phyloP scores from a whole-genome alignment of 2,329 filamentous ascomycete species.

The Chaetomium olivaceum region DNA sequence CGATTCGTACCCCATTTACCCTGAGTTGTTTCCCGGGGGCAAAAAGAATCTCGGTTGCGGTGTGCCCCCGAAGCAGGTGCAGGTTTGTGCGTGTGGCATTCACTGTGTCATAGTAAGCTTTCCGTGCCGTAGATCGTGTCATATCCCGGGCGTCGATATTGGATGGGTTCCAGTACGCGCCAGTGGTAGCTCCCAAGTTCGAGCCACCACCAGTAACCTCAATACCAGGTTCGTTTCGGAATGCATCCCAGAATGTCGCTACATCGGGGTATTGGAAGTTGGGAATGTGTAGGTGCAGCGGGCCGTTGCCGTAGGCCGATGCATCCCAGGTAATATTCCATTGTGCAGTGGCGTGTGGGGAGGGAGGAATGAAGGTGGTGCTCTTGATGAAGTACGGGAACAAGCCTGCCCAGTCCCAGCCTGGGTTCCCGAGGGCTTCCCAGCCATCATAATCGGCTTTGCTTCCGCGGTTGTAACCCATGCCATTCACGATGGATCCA shows the following conservation, averaged over 20 bases:
- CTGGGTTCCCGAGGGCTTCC: conserved; percentile 55
- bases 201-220: no score
- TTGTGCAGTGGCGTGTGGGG: not conserved
- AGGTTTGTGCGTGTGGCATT: conserved; percentile 53
- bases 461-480: conserved; percentile 50
- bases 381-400: conserved; percentile 31
- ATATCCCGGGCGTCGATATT: conserved; percentile 16
- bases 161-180: conserved; percentile 14
- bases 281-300: not conserved
- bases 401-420: conserved; percentile 52
- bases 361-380: not conserved
- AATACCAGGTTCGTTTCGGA: no score
- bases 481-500: conserved; percentile 58
- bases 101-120: conserved; percentile 36
- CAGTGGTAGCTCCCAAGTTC: conserved; percentile 2
- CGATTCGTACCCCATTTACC: conserved; percentile 61
- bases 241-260: no score
- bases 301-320: not conserved
- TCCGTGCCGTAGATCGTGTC: conserved; percentile 29
- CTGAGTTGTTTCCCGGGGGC: conserved; percentile 36
- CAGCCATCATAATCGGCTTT: conserved; percentile 54
- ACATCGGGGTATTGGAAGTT: no score
- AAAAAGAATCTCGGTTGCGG: conserved; percentile 36
- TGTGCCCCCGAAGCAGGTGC: conserved; percentile 57
- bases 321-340: not conserved